Conservation (phyloP, 257 asterid species). For the Datura wrightii region DNA sequence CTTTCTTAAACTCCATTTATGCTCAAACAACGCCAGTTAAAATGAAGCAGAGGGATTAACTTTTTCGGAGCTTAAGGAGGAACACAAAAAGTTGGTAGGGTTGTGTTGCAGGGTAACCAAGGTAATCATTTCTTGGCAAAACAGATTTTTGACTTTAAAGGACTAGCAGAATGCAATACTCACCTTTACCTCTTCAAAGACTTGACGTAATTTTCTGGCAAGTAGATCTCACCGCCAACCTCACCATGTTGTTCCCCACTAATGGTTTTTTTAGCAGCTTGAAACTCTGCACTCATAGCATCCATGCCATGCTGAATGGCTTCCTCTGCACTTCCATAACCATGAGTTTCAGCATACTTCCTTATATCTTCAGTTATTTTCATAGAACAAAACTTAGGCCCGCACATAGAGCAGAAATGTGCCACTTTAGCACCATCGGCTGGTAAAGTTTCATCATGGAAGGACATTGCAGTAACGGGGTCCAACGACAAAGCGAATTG, state of each 20-base stretch:
- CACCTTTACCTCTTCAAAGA: conserved; percentile 55
- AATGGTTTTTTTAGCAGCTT: conserved; percentile 83
- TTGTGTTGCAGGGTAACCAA: not conserved
- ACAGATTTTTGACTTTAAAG: not conserved
- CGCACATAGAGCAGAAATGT: conserved; percentile 97
- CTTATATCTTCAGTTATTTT: conserved; percentile 96
- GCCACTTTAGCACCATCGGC: conserved; percentile 99
- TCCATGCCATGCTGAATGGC: conserved; percentile 88
- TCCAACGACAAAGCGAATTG: conserved; percentile 93
- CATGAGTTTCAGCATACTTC: conserved; percentile 91
- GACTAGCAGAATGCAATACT: not conserved
- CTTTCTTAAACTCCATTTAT: not conserved
- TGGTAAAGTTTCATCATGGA: conserved; percentile 91
- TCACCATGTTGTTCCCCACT: conserved; percentile 98
- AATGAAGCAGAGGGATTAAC: not conserved
- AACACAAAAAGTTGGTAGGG: not conserved
- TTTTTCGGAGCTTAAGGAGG: not conserved
- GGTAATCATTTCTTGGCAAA: not conserved
- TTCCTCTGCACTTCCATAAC: conserved; percentile 91
- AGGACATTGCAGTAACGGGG: conserved; percentile 93
- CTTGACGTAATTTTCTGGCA: conserved; percentile 70
- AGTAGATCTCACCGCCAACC: conserved; percentile 92
- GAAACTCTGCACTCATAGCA: conserved; percentile 88
- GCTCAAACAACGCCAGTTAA: not conserved
- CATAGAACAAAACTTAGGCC: conserved; percentile 97